Evolutionary conservation across 257 asterid species (phyloP).

Genomic region (Ligustrum vulgare): DNA sequence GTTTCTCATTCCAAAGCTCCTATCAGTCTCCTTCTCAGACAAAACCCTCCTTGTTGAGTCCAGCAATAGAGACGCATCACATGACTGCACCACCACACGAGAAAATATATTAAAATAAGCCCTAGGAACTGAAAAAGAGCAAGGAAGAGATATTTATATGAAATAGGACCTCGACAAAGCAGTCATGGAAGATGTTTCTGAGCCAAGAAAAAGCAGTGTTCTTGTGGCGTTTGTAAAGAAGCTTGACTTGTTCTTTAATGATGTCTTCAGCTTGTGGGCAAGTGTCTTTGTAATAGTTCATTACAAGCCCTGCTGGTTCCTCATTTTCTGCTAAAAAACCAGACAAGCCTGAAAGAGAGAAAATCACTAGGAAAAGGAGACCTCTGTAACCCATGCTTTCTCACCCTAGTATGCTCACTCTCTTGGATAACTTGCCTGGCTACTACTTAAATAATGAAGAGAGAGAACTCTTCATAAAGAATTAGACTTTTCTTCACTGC

Average conservation of each 20-base stretch:
- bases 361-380: slow-evolving; percentile 41
- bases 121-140: background rate
- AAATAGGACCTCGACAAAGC: slow-evolving; percentile 73
- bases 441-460: slow-evolving; percentile 24
- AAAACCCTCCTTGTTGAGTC: slow-evolving; percentile 87
- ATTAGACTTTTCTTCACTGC: too few relatives aligned
- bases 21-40: slow-evolving; percentile 87
- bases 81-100: slow-evolving; percentile 48
- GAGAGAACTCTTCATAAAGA: background rate
- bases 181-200: slow-evolving; percentile 96
- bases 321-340: slow-evolving; percentile 41
- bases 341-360: slow-evolving; percentile 36
- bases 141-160: background rate
- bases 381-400: slow-evolving; percentile 41
- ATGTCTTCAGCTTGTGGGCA: slow-evolving; percentile 98
- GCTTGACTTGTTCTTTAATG: slow-evolving; percentile 84
- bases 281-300: slow-evolving; percentile 79
- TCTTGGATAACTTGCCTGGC: background rate
- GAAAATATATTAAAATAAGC: background rate
- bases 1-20: slow-evolving; percentile 98
- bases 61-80: slow-evolving; percentile 94
- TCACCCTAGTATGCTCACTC: background rate
- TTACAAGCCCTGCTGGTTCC: slow-evolving; percentile 44
- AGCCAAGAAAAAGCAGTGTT: slow-evolving; percentile 99
- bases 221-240: slow-evolving; percentile 96